A percentile compares a stretch with the other conserved stretches of the same genome.
These are phyloP conservation scores for Candida dajiaensis DNA, from an alignment of 805 yeast genomes.

Conservation along the genomic window DNA sequence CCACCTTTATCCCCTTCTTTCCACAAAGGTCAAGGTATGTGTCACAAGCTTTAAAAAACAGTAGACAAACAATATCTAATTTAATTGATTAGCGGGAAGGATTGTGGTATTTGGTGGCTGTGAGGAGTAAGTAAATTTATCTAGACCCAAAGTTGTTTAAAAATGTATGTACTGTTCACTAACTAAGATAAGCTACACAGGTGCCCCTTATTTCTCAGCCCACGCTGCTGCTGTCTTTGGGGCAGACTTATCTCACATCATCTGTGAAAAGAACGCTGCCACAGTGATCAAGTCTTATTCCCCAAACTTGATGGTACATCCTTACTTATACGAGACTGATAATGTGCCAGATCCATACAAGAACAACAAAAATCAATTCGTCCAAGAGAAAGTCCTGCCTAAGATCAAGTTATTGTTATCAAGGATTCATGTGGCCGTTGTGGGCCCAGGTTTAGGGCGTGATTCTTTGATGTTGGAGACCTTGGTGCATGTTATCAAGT, in stretches of 20 bases:
- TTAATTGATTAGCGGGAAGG: constrained; percentile 49
- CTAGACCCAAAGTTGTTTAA: too few species aligned
- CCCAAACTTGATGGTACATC: constrained; percentile 96
- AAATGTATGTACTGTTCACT: too few species aligned
- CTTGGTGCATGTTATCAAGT: constrained; percentile 47
- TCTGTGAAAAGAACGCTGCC: constrained; percentile 81
- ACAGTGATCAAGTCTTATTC: constrained; percentile 79
- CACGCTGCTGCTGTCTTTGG: constrained; percentile 82
- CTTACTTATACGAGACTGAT: constrained; percentile 56
- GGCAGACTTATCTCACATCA: constrained; percentile 80
- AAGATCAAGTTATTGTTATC: constrained; percentile 50
- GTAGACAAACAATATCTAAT: background rate
- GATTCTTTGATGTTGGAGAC: constrained; percentile 62
- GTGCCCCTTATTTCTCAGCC: constrained; percentile 92
- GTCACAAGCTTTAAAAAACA: too few species aligned
- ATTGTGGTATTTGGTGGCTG: constrained; percentile 89
- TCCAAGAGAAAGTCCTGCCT: constrained; percentile 44
- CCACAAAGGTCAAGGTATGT: constrained; percentile 77
- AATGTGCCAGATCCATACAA: constrained; percentile 12
- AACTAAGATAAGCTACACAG: constrained; percentile 54
- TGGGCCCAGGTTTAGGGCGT: constrained; percentile 95
- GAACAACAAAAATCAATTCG: constrained; percentile 19
- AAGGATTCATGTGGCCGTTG: constrained; percentile 73
- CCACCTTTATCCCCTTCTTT: constrained; percentile 71
- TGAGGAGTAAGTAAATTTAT: constrained; percentile 48